Conservation (phyloP, 2,329 filamentous ascomycete genomes). For the Hymenoscyphus salicellus region DNA sequence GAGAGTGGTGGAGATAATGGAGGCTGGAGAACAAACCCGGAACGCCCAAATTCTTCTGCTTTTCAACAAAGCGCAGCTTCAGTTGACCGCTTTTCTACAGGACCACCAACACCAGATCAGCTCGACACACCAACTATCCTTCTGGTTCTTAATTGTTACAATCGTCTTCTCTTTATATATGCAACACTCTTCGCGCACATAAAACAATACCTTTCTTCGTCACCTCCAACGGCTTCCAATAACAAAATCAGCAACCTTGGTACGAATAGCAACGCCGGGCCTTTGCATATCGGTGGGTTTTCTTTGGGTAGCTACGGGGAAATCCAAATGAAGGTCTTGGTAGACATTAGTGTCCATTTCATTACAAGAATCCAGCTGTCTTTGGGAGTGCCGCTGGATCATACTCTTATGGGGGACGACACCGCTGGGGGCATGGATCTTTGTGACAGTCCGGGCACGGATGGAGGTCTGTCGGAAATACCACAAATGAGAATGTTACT, state of each 20-base stretch:
- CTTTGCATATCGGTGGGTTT: constrained; percentile 2
- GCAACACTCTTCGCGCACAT: constrained; percentile 1
- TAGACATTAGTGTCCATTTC: constrained; percentile 7
- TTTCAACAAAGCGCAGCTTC: neutral
- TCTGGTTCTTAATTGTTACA: neutral
- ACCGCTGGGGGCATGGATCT: neutral
- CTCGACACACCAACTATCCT: constrained; percentile 3
- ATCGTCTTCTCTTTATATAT: neutral
- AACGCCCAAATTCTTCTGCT: neutral
- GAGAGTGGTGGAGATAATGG: neutral
- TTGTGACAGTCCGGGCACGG: neutral
- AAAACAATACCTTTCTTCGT: neutral
- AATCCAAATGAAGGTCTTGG: constrained; percentile 4
- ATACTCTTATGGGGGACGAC: neutral
- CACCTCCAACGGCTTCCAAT: neutral
- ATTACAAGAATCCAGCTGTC: constrained; percentile 1
- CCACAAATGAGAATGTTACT: constrained; percentile 1
- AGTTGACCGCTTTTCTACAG: neutral
- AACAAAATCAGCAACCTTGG: neutral
- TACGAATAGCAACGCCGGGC: neutral
- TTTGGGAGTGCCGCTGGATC: neutral
- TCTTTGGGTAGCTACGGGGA: neutral
- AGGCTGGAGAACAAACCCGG: neutral
- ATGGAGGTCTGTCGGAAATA: neutral
- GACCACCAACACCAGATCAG: neutral